A percentile compares a stretch with the other conserved stretches of the same genome.
These are phyloP conservation scores for Penicillium sp. DNA, from an alignment of 2,329 filamentous ascomycete genomes.

Conservation along the genomic window DNA sequence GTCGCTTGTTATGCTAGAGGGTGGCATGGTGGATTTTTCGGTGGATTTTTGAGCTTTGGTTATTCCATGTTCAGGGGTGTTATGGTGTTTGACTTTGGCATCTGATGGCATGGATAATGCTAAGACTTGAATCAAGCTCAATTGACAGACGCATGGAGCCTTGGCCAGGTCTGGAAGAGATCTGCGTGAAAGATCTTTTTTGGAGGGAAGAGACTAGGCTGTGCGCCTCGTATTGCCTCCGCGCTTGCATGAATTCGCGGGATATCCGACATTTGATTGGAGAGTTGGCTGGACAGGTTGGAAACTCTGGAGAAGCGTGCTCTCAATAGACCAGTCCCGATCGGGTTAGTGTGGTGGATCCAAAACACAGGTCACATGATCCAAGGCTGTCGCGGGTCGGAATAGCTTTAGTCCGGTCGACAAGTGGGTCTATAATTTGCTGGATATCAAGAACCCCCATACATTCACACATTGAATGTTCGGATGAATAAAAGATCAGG, in stretches of 20 bases:
- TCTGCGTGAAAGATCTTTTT: constrained; percentile 11
- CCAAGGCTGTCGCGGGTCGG: too few species aligned
- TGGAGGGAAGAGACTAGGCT: background rate
- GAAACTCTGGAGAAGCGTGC: background rate
- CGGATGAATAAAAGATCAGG: too few species aligned
- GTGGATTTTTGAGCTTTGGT: background rate
- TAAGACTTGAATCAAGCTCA: constrained; percentile 4
- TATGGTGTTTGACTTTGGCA: background rate
- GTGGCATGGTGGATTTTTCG: constrained; percentile 27
- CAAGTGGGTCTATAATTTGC: too few species aligned
- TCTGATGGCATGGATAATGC: background rate
- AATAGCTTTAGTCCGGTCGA: too few species aligned
- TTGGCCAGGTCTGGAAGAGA: constrained; percentile 2
- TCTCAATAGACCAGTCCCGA: too few species aligned
- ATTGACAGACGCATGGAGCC: background rate
- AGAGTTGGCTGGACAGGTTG: background rate
- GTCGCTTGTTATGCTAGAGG: constrained; percentile 38
- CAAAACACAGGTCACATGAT: too few species aligned
- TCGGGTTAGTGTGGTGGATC: too few species aligned
- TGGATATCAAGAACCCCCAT: too few species aligned
- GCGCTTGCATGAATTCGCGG: background rate
- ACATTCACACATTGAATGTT: too few species aligned
- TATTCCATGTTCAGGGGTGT: constrained; percentile 10
- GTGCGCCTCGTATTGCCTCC: constrained; percentile 19
- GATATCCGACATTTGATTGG: background rate